Percentiles rank a stretch among this genome's conserved stretches.
Evolutionary conservation across 139 green algal species (phyloP).

Genomic region (Tetratostichococcus sp.): DNA sequence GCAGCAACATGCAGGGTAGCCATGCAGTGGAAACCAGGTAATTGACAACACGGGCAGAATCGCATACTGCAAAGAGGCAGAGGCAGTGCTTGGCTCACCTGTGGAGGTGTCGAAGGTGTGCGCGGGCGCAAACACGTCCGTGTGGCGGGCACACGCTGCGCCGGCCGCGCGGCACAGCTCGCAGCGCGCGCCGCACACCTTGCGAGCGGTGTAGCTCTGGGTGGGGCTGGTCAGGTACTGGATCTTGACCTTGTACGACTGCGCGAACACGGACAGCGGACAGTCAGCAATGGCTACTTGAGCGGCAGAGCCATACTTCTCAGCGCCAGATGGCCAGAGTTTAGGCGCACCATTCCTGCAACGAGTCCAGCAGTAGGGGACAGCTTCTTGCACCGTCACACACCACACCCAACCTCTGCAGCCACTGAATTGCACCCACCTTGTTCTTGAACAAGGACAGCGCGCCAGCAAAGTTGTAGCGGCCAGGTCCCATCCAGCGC

Average conservation of each 20-base stretch:
- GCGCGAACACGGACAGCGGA: too few species aligned
- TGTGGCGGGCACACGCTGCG: not conserved
- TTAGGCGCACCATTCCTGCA: too few species aligned
- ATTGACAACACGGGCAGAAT: too few species aligned
- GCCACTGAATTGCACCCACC: not conserved
- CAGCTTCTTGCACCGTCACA: too few species aligned
- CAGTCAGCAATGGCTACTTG: too few species aligned
- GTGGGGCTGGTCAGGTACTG: not conserved
- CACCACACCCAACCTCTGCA: too few species aligned
- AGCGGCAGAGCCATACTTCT: too few species aligned
- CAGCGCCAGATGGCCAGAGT: not conserved
- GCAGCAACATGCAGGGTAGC: too few species aligned
- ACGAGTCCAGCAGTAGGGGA: too few species aligned
- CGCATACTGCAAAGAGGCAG: too few species aligned
- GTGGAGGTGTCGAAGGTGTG: not conserved
- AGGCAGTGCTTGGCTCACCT: too few species aligned
- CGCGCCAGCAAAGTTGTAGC: slow-evolving; percentile 47
- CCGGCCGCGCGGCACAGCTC: not conserved
- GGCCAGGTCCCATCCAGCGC: slow-evolving; percentile 61
- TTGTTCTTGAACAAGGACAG: slow-evolving; percentile 21
- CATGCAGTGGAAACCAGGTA: too few species aligned
- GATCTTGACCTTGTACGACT: not conserved
- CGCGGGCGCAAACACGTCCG: not conserved
- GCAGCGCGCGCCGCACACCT: not conserved
- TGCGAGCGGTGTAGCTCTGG: not conserved